Evolutionary conservation across 495 filamentous ascomycete species (phyloP), one percentile per base, ranked within the genome.

Genomic region (Poronia punctata): DNA sequence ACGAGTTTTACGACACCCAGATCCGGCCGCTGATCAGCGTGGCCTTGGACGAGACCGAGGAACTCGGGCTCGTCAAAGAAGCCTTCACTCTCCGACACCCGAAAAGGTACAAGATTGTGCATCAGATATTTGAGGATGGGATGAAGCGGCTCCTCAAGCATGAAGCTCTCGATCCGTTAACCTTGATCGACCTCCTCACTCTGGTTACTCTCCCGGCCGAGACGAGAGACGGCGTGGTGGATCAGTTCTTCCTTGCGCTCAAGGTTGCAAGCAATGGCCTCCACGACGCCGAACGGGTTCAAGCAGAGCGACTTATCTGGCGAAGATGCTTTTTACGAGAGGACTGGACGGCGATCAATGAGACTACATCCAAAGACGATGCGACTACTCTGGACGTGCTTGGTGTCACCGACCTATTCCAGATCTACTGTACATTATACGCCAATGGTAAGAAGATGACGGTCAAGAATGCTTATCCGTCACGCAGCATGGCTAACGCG

Each of bases 181-280:
- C 76, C 27, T 66, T 97, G 11, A 76, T 93, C 24, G 88, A 98
- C 62, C 53, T 90, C 7, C 73, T 98, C 27, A 95, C 88, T 0
- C 64, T 96, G 19, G 78, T 86, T 18, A 67, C 76, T 7, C 49
- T 61, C 38, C 67, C 33, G 51, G 49, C 48, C 6, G 64, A 66
- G 20, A 65, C 65, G 11, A 50, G 38, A 30, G 52, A 64, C 18
- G 48, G 52, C 3, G 62, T 67, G 17, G 55, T 57, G 15, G 60
- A 70, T 38, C 72, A 82, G 47, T 94, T 88, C 54, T 82, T 76
- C 53, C 59, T 81, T 19, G 87, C 88, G 27, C 65, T 94, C 32
- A 70, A 76, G 27, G 79, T 82, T 1, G 71, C 90, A 6, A 69
- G 70, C 35, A 65, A 74, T 25, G 69, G 74, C 28, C 69, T 69